Base-by-base conservation (phyloP, 2,329 filamentous ascomycete species). In the Onygenales sp. region DNA sequence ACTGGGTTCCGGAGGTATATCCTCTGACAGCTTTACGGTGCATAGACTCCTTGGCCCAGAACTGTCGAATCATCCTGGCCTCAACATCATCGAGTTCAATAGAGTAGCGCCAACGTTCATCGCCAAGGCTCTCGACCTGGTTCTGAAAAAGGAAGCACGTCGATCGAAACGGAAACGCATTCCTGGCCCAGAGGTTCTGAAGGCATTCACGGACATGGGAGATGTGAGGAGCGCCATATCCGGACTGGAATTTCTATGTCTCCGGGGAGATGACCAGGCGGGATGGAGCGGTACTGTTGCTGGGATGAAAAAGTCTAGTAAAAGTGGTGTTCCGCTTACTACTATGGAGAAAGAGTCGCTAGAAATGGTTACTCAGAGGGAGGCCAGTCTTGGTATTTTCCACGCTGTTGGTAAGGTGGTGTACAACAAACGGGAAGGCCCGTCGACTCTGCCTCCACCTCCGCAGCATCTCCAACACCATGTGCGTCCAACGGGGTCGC, bases 341-440 rank as follows among this genome's bases (percentile, higher is more conserved):
- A 79, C 80, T 56, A 84, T 86, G 63, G 93, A 97, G 67, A 76
- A 81, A 54, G 86, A 94, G 57, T 91, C 84, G 4, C 70, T 97
- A 8, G 83, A 89, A 63, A 74, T 93, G 55, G 81, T 97, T 21
- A 89, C 87, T 0, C 88, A 91, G 63, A 82, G 93, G 53, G 93
- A 97, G 71, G 85, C 87, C 13, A 95, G 86, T 57, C 75, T 98
- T 2, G 93, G 92, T 1, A 89, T 98, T 49, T 98, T 98, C 64
- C 93, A 98, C 67, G 90, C 93, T 0, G 87, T 97, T 10, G 93
- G 92, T 3, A 96, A 93, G 66, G 88, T 98, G 2, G 85, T 97
- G 0, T 95, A 97, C 73, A 98, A 98, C 73, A 98, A 96, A 67
- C 81, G 93, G 45, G 79, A 86, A 21, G 82, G 85, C 52, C 32